Base-by-base conservation (phyloP, 257 asterid genomes). In the Haberlea rhodopensis region DNA sequence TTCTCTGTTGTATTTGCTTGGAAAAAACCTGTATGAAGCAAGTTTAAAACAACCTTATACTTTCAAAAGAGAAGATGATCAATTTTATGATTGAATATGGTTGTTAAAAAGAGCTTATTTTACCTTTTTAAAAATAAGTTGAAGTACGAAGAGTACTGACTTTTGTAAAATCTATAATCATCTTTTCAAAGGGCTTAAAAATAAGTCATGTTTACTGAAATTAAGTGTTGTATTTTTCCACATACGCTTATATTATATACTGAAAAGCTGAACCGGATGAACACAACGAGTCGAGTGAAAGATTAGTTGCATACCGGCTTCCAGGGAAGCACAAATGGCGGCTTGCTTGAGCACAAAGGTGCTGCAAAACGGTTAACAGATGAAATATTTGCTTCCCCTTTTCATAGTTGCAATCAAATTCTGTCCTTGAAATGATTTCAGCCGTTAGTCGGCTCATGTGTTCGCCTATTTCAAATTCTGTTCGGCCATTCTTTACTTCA, bases 1-100 rank as follows among this genome's bases (percentile, higher is more conserved):
- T 54, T 94, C 96, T 57, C 94, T 78, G 73, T 94, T 94, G 78
- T 90, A 94, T 73, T 86, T 94, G 73, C 95, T 90, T 0, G 99
- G 99, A 0, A 89, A 75, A 67, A 81, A 90, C 69, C 99, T 94
- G 82, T 5, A 27, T 1, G 51, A 6, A 65, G 1, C 8, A 7
- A 59, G 24, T 32, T 31, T 2, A 3, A 19, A 21, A 57, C 62
- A 29, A 28, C 40, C 18, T 18, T n/a, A n/a, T n/a, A n/a, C n/a
- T n/a, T n/a, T n/a, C n/a, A n/a, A n/a, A n/a, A n/a, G n/a, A n/a
- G n/a, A n/a, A n/a, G n/a, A n/a, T n/a, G n/a, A n/a, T n/a, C n/a
- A n/a, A n/a, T n/a, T n/a, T n/a, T n/a, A n/a, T n/a, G n/a, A n/a
- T n/a, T n/a, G n/a, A n/a, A n/a, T n/a, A n/a, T n/a, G n/a, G n/a